Conservation (phyloP, 1,284 basidiomycete genomes). For the Coniophora puteana region DNA sequence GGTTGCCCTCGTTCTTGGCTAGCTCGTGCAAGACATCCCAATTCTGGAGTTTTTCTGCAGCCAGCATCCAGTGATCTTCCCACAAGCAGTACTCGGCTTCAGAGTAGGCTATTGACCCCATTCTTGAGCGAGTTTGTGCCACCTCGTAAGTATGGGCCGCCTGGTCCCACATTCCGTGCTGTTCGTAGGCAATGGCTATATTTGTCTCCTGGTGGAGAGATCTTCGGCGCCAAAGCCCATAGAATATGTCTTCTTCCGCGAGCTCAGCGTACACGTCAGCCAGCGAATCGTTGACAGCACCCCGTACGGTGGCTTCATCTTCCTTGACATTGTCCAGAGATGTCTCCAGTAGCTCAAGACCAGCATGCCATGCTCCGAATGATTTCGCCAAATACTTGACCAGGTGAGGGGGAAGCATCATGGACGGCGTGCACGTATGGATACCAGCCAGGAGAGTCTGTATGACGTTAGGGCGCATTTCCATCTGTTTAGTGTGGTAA, state of each 20-base stretch:
- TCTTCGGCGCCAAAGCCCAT: conserved; percentile 92
- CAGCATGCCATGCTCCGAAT: conserved; percentile 93
- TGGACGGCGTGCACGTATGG: conserved; percentile 80
- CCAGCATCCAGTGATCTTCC: conserved; percentile 99
- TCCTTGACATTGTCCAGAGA: conserved; percentile 74
- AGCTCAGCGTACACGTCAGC: conserved; percentile 96
- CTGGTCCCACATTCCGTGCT: conserved; percentile 97
- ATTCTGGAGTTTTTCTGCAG: conserved; percentile 95
- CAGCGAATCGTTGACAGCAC: conserved; percentile 87
- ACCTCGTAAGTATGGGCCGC: conserved; percentile 88
- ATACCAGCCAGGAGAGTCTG: conserved; percentile 89
- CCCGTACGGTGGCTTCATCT: conserved; percentile 80
- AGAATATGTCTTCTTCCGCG: conserved; percentile 96
- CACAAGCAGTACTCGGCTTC: conserved; percentile 97
- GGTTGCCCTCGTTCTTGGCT: conserved; percentile 88
- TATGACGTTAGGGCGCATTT: conserved; percentile 92
- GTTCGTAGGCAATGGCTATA: conserved; percentile 90
- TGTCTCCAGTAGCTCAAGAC: conserved; percentile 84
- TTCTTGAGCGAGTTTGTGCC: conserved; percentile 86
- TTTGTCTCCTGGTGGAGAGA: conserved; percentile 91
- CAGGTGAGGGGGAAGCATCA: conserved; percentile 91
- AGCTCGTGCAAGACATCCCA: conserved; percentile 96
- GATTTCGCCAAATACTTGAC: conserved; percentile 97
- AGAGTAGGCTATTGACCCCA: conserved; percentile 85
- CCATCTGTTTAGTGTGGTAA: conserved; percentile 87